Base-by-base conservation (phyloP, 2,329 filamentous ascomycete species). In the Coleophoma crateriformis region DNA sequence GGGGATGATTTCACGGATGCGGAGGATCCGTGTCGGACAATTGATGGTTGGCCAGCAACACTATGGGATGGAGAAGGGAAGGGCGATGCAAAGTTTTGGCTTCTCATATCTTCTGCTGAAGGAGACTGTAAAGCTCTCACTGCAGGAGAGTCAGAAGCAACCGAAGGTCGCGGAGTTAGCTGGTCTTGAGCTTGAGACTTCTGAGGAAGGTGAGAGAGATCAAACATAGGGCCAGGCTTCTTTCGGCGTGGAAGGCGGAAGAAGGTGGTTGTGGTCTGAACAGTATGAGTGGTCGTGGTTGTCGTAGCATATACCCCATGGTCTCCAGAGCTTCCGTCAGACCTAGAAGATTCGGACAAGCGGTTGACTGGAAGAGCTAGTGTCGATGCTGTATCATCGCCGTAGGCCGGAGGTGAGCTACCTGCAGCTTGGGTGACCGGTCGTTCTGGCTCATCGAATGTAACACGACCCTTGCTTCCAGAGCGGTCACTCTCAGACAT, bases 271-370 rank as follows among this genome's bases (percentile, higher is more conserved):
- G 79, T 84, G 6, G 81, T 79, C 27, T 79, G 75, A 13, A 78
- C 71, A 10, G 78, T 82, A 54, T 87, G 81, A 11, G 82, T 85
- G 7, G 81, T 84, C 41, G 76, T 84, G 47, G 76, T 79, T 43
- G 71, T 78, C 55, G 72, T 78, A 45, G 75, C 77, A 67, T 79
- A 80, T 45, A 81, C 71, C 38, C 74, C 73, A 58, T 78, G 78
- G 60, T 91, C 85, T 39, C 77, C 82, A 14, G 85, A 88, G 68
- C 88, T 95, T 41, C 81, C 87, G 66, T 96, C 91, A 27, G 92
- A 96, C 57, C 88, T 81, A 2, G 90, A 96, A 2, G 92, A 96
- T 62, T 96, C 92, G 5, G 88, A 94, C 27, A 87, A 71, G 38
- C 88, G 76, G 54, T 79, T 78, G 32, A 81, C 71, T 11, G 84